Base-by-base conservation (phyloP, 495 filamentous ascomycete species). In the Xanthoparmelia taractica region DNA sequence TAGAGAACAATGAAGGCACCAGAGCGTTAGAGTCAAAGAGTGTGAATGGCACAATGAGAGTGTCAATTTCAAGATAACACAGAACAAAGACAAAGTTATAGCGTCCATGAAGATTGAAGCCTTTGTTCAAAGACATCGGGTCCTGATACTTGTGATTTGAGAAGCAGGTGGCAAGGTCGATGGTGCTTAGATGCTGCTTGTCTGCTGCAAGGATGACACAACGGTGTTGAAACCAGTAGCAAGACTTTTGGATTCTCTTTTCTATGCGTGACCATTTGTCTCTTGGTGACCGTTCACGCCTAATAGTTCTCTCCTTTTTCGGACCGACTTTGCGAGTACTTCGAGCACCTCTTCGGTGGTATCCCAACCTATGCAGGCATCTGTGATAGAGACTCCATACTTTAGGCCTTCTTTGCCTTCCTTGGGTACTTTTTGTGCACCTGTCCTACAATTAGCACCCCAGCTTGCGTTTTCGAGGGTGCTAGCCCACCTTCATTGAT, bases 281-380 rank as follows among this genome's bases (percentile, higher is more conserved):
- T 67, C 66, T 27, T 59, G 37, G 45, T 67, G 60, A 59, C 76
- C 72, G 65, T 77, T 76, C 52, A 70, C 48, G n/a, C 73, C 74
- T 18, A 70, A 72, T 43, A 74, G 68, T 36, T 78, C 72, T 50
- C 94, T 81, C 70, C 94, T 82, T 36, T 84, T 86, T 40, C 85
- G 83, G 45, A 97, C 88, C n/a, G 89, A 89, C 31, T 86, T 86
- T 13, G 94, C 95, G 7, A 98, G 82, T 68, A 89, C 82, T 67
- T 95, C 86, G n/a, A 98, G 81, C 2, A 94, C 88, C 6, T 84
- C 78, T 57, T 96, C 87, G 0, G 94, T 98, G 43, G 77, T 80
- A 47, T 95, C 88, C 94, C 94, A 98, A 78, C 91, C 80, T 69
- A 98, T 96, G 76, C 94, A 98, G 52, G 95, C 94, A 73, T 98